A percentile compares a stretch with the other conserved stretches of the same genome.
Conservation (phyloP, 495 filamentous ascomycete species). For the Bacidia rubella region DNA sequence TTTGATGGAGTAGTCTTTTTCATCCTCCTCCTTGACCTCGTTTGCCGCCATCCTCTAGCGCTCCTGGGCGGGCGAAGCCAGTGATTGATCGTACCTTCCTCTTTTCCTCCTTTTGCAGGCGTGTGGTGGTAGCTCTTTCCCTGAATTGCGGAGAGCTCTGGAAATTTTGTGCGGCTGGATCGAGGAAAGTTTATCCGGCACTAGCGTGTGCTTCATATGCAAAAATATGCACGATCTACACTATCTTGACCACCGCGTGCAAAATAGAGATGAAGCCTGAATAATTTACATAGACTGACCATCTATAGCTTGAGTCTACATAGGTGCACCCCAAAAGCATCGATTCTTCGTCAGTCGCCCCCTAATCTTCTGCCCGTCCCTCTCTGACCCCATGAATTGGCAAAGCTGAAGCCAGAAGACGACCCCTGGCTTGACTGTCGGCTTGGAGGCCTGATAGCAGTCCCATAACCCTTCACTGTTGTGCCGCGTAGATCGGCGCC, state of each 20-base stretch:
- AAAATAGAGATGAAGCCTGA: too few species aligned
- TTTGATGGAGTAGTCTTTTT: constrained; percentile 74
- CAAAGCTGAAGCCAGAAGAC: constrained; percentile 25
- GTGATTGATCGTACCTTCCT: constrained; percentile 9
- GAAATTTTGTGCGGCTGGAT: constrained; percentile 15
- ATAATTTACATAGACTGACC: too few species aligned
- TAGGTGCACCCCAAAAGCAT: too few species aligned
- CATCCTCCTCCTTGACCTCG: constrained; percentile 44
- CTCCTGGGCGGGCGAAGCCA: neutral
- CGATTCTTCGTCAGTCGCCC: constrained; percentile 21
- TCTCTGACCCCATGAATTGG: constrained; percentile 45
- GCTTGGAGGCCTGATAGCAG: constrained; percentile 28
- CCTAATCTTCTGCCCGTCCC: constrained; percentile 60
- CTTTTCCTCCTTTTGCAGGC: neutral
- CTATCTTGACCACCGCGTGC: too few species aligned
- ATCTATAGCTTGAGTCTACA: too few species aligned
- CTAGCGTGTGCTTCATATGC: neutral
- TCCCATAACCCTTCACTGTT: constrained; percentile 44
- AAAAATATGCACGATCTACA: too few species aligned
- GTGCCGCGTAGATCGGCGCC: constrained; percentile 26
- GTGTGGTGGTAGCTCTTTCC: neutral
- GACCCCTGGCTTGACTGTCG: constrained; percentile 20
- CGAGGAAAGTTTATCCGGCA: neutral
- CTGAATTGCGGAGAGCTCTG: constrained; percentile 11
- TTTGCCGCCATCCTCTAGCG: constrained; percentile 44